Evolutionary conservation across 139 green algal genomes (phyloP), one percentile per base, ranked within the genome.

Genomic region (Eudorina sp.): DNA sequence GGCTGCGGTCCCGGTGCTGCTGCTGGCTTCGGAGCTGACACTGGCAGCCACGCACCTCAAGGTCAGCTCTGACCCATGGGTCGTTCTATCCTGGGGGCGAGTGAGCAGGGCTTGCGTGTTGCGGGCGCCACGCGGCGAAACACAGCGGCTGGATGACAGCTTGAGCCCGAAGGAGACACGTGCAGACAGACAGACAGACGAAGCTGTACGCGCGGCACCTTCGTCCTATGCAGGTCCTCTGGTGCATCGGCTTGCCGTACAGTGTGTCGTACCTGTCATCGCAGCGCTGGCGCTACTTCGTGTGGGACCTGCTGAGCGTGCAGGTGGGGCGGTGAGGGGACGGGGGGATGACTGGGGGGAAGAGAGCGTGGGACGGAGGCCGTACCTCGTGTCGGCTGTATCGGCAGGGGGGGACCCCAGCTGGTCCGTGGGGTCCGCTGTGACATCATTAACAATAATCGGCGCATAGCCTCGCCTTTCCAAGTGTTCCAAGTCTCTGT

Each of bases 271-370:
- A 80, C 72, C 45, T 80, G 1, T 41, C 16, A 21, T 19, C 16
- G 21, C 72, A 82, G 45, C 74, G 74, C 36, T 82, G 74, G 74
- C 74, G 74, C 45, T 82, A 66, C 74, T 82, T 82, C 19, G 29
- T 66, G 74, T 82, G 74, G 74, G 74, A 82, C 41, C 27, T 66
- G 46, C 18, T 53, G 27, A 82, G 74, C 23, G 74, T 82, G n/a
- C 74, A 82, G 74, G 74, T 81, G 73, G 69, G 69, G 4, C 5
- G 55, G 55, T 5, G n/a, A n/a, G n/a, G n/a, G n/a, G n/a, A n/a
- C n/a, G n/a, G n/a, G n/a, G n/a, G n/a, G n/a, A n/a, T n/a, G n/a
- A n/a, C n/a, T n/a, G n/a, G n/a, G n/a, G n/a, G n/a, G n/a, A n/a
- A n/a, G n/a, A n/a, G n/a, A n/a, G n/a, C n/a, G n/a, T n/a, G n/a